Base-by-base conservation (phyloP, 202 grass and related monocot species). In the Setaria italica region DNA sequence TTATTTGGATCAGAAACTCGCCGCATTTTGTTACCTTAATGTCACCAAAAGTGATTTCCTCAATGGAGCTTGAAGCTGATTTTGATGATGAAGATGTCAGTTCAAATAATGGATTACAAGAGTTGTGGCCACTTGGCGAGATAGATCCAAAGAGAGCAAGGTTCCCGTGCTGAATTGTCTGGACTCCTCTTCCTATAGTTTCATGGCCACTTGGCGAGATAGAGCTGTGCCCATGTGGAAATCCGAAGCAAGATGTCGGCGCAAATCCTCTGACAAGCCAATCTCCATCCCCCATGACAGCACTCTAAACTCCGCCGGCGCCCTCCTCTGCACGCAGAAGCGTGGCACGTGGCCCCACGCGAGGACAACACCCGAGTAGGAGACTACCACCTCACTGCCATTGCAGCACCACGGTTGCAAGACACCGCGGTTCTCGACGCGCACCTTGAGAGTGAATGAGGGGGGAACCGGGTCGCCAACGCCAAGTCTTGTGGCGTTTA, bases 141-240 rank as follows among this genome's bases (percentile, higher is more conserved):
- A 82, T 99, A 82, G 90, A 99, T 74, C 86, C 90, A 21, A 95
- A 91, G 88, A 92, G 55, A 86, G 90, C 84, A 41, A 95, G 83
- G 51, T 99, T 95, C 55, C 96, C 96, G 1, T 95, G 90, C 73
- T 99, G 96, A 91, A 90, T 99, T 80, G 96, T 99, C 9, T 99
- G 93, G 96, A 95, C 93, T 79, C 96, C 96, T 76, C 93, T 99
- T 83, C 93, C 93, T 46, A 14, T 99, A 41, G 39, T 41, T 41
- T 41, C 39, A 41, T 41, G 39, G 6, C 39, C 39, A 41, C 39
- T 41, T 41, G 39, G 39, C 39, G 39, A 41, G 39, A 41, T 41
- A 41, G 39, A 20, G 76, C 56, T 2, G 35, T 62, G 39, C 57
- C 76, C 7, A 0, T 20, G 42, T 8, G 42, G 25, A 14, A 49